phyloP scores from a whole-genome alignment of 2,329 filamentous ascomycete genomes.

The Neophaeococcomyces aloes region DNA sequence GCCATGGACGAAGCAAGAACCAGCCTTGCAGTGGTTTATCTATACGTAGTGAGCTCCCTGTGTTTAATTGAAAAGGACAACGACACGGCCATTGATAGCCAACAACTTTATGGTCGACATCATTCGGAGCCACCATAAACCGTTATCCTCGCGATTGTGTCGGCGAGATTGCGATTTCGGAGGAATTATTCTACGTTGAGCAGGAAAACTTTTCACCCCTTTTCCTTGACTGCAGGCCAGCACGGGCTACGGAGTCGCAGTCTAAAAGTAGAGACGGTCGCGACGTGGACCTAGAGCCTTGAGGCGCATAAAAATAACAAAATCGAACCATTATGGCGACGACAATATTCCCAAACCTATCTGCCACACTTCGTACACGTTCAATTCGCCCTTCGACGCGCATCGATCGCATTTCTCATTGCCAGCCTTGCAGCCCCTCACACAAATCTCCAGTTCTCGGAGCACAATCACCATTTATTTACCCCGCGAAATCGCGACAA shows the following conservation, averaged over 20 bases:
- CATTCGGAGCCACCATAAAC: too few species aligned
- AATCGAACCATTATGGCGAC: neutral
- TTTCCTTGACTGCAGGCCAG: neutral
- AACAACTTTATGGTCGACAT: too few species aligned
- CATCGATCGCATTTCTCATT: neutral
- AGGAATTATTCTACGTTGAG: too few species aligned
- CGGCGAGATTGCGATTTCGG: too few species aligned
- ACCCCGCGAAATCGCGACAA: slow-evolving; percentile 6
- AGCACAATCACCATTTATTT: neutral
- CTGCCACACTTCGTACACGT: neutral
- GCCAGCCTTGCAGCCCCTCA: slow-evolving; percentile 8
- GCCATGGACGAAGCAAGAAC: neutral
- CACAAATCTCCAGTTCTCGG: neutral
- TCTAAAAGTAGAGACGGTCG: neutral
- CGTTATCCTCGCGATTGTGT: too few species aligned
- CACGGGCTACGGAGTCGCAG: neutral
- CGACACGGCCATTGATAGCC: too few species aligned
- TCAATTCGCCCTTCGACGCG: slow-evolving; percentile 5
- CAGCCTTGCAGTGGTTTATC: too few species aligned
- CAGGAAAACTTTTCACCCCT: too few species aligned
- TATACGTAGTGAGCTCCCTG: too few species aligned
- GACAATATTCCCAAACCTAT: neutral
- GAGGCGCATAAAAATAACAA: neutral
- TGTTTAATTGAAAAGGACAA: too few species aligned
- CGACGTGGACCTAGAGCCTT: neutral